A percentile compares a stretch with the other conserved stretches of the same genome.
Evolutionary conservation across 75 land plant species (phyloP).

Genomic region (Sequoiadendron giganteum): DNA sequence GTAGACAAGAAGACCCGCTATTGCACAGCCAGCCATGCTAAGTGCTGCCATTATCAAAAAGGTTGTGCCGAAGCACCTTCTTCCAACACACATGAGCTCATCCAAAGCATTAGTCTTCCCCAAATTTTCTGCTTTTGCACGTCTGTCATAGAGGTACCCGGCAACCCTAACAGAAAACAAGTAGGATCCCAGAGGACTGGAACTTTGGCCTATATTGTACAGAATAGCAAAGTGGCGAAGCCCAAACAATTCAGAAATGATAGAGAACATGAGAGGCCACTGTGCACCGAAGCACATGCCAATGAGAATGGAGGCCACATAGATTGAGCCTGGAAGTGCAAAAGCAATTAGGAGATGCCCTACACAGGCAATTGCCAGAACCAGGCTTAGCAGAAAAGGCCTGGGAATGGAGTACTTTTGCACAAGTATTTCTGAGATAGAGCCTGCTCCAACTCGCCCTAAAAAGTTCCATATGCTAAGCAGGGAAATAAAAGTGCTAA

Average conservation of each 20-base stretch:
- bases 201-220: constrained; percentile 12
- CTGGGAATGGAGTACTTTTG: constrained; percentile 20
- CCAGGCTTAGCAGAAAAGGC: constrained; percentile 23
- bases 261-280: constrained; percentile 37
- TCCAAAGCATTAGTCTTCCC: background rate
- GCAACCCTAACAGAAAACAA: constrained; percentile 23
- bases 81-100: constrained; percentile 41
- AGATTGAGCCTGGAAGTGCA: constrained; percentile 24
- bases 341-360: constrained; percentile 27
- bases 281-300: constrained; percentile 44
- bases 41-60: constrained; percentile 61
- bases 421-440: constrained; percentile 26
- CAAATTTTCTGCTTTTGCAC: constrained; percentile 2
- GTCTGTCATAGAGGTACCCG: constrained; percentile 21
- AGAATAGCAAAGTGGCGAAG: constrained; percentile 29
- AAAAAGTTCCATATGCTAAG: constrained; percentile 47
- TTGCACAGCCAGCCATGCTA: constrained; percentile 32
- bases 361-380: constrained; percentile 15
- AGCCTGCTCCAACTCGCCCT: constrained; percentile 35
- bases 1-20: constrained; percentile 36
- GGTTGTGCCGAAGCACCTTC: constrained; percentile 37
- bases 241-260: constrained; percentile 39
- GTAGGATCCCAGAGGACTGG: constrained; percentile 23
- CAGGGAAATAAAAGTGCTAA: constrained; percentile 32
- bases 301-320: constrained; percentile 28